These are phyloP conservation scores for Trametes elegans DNA, from an alignment of 768 basidiomycete genomes.

Conservation along the genomic window DNA sequence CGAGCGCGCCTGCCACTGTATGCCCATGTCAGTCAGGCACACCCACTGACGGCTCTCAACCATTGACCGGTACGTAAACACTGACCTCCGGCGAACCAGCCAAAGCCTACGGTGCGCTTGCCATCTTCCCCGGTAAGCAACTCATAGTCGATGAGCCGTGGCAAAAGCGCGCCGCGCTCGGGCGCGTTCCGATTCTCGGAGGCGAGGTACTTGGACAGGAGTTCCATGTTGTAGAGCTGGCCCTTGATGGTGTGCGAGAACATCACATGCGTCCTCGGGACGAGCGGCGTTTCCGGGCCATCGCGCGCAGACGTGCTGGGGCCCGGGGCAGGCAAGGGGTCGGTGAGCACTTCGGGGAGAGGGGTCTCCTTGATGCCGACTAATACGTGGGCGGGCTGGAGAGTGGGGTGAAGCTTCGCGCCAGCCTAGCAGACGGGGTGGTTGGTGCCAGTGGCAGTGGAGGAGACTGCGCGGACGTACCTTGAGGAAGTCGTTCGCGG, in stretches of 20 bases:
- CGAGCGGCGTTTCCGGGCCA: constrained; percentile 12
- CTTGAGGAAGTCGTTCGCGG: constrained; percentile 58
- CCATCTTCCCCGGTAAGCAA: constrained; percentile 61
- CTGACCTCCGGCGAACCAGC: constrained; percentile 88
- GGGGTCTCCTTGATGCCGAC: constrained; percentile 91
- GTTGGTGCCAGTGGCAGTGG: neutral
- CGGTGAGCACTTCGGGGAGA: constrained; percentile 54
- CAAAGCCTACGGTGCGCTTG: constrained; percentile 85
- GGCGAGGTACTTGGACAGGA: constrained; percentile 64
- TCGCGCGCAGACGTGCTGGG: constrained; percentile 11
- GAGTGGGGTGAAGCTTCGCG: constrained; percentile 56
- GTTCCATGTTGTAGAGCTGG: constrained; percentile 79
- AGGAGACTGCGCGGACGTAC: constrained; percentile 44
- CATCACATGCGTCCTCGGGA: constrained; percentile 76
- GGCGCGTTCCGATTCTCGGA: constrained; percentile 20
- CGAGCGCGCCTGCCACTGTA: constrained; percentile 79
- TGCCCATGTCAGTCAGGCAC: neutral
- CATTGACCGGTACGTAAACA: neutral
- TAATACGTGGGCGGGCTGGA: constrained; percentile 68
- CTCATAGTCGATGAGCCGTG: constrained; percentile 82
- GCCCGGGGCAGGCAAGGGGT: constrained; percentile 35
- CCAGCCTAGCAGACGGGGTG: constrained; percentile 57
- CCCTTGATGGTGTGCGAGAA: constrained; percentile 93
- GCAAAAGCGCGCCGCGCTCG: constrained; percentile 27
- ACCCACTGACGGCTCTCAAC: too few relatives aligned